Conservation (phyloP, 2,329 filamentous ascomycete species). For the Fusarium sp. region DNA sequence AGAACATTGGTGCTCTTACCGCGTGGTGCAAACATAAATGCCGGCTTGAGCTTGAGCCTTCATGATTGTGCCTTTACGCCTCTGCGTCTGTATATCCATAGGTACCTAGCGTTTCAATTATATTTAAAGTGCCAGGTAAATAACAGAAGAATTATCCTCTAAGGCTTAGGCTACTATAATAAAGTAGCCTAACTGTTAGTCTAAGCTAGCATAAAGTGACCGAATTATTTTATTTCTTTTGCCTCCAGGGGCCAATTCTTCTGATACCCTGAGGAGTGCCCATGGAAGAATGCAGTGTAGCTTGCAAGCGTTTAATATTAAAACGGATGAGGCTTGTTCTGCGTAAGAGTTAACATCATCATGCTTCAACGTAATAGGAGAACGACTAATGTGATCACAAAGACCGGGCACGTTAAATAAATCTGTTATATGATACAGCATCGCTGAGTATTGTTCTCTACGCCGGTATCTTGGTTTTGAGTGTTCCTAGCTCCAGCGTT, state of each 20-base stretch:
- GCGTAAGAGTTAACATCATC: not conserved
- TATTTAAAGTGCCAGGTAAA: too few species aligned
- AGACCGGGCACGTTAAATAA: rapidly evolving
- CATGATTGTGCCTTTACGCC: too few species aligned
- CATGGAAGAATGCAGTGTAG: not conserved
- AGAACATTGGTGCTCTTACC: not conserved
- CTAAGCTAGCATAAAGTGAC: too few species aligned
- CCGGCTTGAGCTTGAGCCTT: not conserved
- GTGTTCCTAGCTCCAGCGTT: not conserved
- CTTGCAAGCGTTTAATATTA: not conserved
- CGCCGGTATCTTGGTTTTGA: not conserved
- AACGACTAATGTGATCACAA: rapidly evolving
- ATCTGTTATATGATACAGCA: rapidly evolving
- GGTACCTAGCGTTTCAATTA: too few species aligned
- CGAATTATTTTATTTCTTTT: too few species aligned
- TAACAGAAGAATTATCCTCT: too few species aligned
- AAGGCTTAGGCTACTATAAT: too few species aligned
- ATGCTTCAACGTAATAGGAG: not conserved
- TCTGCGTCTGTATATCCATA: too few species aligned
- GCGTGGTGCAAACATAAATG: not conserved
- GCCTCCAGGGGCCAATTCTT: too few species aligned
- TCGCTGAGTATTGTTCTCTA: not conserved
- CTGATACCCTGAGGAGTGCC: too few species aligned
- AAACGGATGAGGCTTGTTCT: not conserved
- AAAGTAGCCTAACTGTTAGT: too few species aligned